Percentiles rank a stretch among this genome's conserved stretches.
Evolutionary conservation across 2,329 filamentous ascomycete genomes (phyloP).

Genomic region (Ceratocystiopsis brevicomis): DNA sequence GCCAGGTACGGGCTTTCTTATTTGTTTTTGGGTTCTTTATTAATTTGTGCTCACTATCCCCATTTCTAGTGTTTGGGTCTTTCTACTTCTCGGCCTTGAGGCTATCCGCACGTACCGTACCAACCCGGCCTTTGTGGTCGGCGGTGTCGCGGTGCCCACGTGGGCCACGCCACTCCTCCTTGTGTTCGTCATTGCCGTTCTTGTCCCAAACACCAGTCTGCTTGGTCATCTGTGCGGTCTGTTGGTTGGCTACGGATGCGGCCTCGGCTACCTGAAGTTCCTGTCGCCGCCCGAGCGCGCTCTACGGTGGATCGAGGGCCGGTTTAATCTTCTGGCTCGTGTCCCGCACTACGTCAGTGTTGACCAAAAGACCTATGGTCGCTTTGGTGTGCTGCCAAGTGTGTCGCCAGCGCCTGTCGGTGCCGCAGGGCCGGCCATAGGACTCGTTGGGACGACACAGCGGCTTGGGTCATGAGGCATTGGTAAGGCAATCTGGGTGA

Average conservation of each 20-base stretch:
- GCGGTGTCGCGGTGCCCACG: conserved; percentile 56
- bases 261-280: conserved; percentile 73
- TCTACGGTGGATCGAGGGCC: conserved; percentile 72
- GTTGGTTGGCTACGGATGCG: conserved; percentile 76
- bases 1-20: conserved; percentile 42
- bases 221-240: conserved; percentile 74
- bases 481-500: no score
- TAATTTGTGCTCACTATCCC: neutral
- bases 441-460: conserved; percentile 45
- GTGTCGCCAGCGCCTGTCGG: conserved; percentile 14
- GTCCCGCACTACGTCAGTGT: conserved; percentile 86
- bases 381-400: conserved; percentile 68
- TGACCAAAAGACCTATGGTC: conserved; percentile 87
- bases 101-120: conserved; percentile 67
- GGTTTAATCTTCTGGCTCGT: conserved; percentile 65
- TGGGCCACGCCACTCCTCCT: conserved; percentile 77
- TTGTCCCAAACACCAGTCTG: conserved; percentile 67
- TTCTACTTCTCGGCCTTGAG: conserved; percentile 69
- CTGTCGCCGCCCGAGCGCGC: conserved; percentile 78
- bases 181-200: conserved; percentile 52
- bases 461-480: conserved; percentile 44
- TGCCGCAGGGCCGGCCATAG: conserved; percentile 29
- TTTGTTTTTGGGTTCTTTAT: neutral
- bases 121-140: conserved; percentile 57
- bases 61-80: conserved; percentile 63